A percentile compares a stretch with the other conserved stretches of the same genome.
Conservation (phyloP, 805 yeast genomes). For the Maudiozyma pseudohumilis region DNA sequence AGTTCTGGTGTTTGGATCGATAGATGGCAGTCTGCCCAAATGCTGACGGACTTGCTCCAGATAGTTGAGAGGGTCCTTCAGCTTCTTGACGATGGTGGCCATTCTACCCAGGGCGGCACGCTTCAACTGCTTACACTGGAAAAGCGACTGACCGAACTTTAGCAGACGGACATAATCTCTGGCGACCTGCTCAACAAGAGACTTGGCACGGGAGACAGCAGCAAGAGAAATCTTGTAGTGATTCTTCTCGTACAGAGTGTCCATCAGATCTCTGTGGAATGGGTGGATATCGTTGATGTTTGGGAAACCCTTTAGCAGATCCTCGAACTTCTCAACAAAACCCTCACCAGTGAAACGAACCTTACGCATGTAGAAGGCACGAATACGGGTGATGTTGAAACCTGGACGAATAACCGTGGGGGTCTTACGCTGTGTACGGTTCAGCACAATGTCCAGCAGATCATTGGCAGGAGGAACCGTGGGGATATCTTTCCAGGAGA, state of each 20-base stretch:
- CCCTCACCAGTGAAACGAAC: constrained; percentile 96
- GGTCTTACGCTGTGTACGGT: constrained; percentile 96
- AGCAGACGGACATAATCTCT: constrained; percentile 90
- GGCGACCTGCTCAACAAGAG: constrained; percentile 89
- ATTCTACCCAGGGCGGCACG: constrained; percentile 98
- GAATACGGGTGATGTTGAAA: constrained; percentile 88
- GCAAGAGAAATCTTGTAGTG: constrained; percentile 96
- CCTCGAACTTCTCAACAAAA: constrained; percentile 83
- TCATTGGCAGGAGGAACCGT: constrained; percentile 88
- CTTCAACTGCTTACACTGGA: constrained; percentile 97
- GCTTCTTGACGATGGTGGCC: constrained; percentile 95
- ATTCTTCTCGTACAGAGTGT: constrained; percentile 93
- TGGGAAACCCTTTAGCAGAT: constrained; percentile 81
- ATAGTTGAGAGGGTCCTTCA: constrained; percentile 87
- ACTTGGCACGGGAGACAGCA: constrained; percentile 86
- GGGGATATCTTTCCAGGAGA: constrained; percentile 97
- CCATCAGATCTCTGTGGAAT: constrained; percentile 96
- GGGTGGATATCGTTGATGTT: constrained; percentile 97
- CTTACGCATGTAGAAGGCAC: constrained; percentile 97
- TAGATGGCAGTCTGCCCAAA: constrained; percentile 93
- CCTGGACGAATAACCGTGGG: constrained; percentile 98
- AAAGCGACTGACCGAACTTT: constrained; percentile 94
- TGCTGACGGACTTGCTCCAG: constrained; percentile 99
- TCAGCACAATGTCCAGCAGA: constrained; percentile 89
- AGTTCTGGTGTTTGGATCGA: constrained; percentile 98